Evolutionary conservation across 352 stramenopile genomes (phyloP), one percentile per base, ranked within the genome.

Genomic region (Globisporangium irregulare): DNA sequence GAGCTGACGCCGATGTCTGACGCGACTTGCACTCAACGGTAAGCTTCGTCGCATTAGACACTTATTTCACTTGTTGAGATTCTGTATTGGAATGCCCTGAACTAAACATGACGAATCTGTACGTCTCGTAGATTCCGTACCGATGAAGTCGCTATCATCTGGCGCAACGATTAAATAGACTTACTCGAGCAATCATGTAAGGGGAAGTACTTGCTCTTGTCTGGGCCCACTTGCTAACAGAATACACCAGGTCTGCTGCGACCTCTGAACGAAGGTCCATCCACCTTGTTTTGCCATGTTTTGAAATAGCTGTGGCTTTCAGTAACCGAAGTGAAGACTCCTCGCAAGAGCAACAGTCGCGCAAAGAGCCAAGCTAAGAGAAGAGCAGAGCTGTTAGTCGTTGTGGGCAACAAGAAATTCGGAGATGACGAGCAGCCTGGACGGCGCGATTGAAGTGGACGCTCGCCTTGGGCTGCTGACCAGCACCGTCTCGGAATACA

Each of bases 91-190:
- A 6, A 22, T 27, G 18, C 18, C 12, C 9, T 32, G 18, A 27
- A 48, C 56, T 48, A 0, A 46, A 29, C 4, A 2, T 7, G 10
- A n/a, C 29, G 25, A 10, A 46, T 25, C 9, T 6, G 15, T 32
- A 15, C 15, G 24, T 22, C 34, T 12, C 54, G 43, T 67, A 95
- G 87, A 68, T 99, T 98, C 83, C 87, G 98, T 29, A 99, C 98
- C 8, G 98, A 99, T 80, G 96, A 98, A 69, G 95, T 99, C 0
- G 73, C 96, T 41, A 89, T 98, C n/a, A 91, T 98, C 54, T 99
- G 98, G 98, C 88, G 97, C 62, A 78, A 79, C n/a, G 82, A 91
- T 66, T 95, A 72, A 24, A 79, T 24, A 38, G 27, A 67, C 22
- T 32, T 57, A 5, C 24, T 48, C 20, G 50, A 27, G 24, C 15